These are phyloP conservation scores for Sporothrix humicola DNA, from an alignment of 2,329 filamentous ascomycete species.

Conservation along the genomic window DNA sequence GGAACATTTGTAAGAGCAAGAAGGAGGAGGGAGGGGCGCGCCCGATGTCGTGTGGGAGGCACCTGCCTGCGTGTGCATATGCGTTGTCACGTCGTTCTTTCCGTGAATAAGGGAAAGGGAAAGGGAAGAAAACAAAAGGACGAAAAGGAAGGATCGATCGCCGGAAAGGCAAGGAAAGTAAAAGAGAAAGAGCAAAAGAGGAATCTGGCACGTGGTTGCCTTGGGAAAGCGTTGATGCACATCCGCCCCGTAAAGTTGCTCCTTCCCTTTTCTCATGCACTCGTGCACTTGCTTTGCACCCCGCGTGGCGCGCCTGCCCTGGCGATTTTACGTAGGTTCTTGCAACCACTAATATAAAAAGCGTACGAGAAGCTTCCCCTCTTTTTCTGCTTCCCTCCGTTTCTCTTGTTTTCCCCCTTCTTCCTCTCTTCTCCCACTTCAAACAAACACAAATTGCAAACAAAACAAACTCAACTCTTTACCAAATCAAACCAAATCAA, in stretches of 20 bases:
- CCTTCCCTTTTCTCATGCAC: neutral
- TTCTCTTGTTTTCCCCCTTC: neutral
- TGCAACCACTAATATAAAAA: conserved; percentile 5
- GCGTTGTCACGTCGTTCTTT: conserved; percentile 24
- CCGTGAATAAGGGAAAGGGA: neutral
- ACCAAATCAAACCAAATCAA: neutral
- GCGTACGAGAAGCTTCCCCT: conserved; percentile 17
- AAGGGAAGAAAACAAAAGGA: too few species aligned
- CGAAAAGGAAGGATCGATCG: neutral
- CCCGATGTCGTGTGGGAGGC: neutral
- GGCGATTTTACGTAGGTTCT: neutral
- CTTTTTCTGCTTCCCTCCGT: neutral
- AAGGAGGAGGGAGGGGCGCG: neutral
- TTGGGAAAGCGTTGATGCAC: neutral
- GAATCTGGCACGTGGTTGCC: conserved; percentile 6
- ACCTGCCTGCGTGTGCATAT: conserved; percentile 4
- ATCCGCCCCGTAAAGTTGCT: neutral
- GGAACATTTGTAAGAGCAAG: neutral
- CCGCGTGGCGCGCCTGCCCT: conserved; percentile 20
- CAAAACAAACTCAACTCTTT: neutral
- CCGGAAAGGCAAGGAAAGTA: neutral
- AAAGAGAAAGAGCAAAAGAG: neutral
- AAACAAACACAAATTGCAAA: neutral
- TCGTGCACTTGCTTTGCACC: conserved; percentile 4
- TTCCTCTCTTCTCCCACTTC: conserved; percentile 6